Evolutionary conservation across 164 flowering plant species (phyloP), one percentile per base, ranked within the genome.

Genomic region (Tetracentron sinense): DNA sequence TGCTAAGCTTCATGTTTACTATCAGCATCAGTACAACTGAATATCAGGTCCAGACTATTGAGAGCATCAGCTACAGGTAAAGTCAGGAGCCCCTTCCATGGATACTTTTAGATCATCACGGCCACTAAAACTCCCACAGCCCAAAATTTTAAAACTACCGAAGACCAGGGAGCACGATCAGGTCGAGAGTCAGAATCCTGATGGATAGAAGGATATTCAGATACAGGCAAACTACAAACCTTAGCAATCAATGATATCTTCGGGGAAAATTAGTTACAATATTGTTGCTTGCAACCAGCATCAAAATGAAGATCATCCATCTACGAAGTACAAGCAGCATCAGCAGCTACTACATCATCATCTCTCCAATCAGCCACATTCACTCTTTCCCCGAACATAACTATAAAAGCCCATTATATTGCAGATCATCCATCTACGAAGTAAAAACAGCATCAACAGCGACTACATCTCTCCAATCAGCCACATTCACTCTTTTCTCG

Each of bases 371-470:
- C 73, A 61, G 75, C 75, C 62, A 70, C 74, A 61, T 56, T 63
- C 58, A 73, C 49, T 57, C 66, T 56, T 69, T 71, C 64, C 82
- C 42, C n/a, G n/a, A n/a, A n/a, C n/a, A 76, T 10, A n/a, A n/a
- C n/a, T n/a, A n/a, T n/a, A n/a, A n/a, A n/a, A n/a, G n/a, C n/a
- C n/a, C 78, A 77, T 46, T 75, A 73, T 66, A 57, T 64, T 56
- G 56, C 50, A 62, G 62, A 65, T 58, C 75, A 74, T 54, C 75
- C 75, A 73, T 70, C 69, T 57, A 71, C 52, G 44, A 56, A 54
- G 58, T 59, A 74, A 26, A 72, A 72, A 65, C 72, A 80, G 79
- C 81, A 83, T 68, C 81, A 75, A 61, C 80, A 70, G 73, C 82
- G 33, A 77, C 72, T 58, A 54, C 72, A 62, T 63, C 78, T 56